A percentile compares a stretch with the other conserved stretches of the same genome.
Conservation (phyloP, 2,329 filamentous ascomycete species). For the Saccharata proteae region DNA sequence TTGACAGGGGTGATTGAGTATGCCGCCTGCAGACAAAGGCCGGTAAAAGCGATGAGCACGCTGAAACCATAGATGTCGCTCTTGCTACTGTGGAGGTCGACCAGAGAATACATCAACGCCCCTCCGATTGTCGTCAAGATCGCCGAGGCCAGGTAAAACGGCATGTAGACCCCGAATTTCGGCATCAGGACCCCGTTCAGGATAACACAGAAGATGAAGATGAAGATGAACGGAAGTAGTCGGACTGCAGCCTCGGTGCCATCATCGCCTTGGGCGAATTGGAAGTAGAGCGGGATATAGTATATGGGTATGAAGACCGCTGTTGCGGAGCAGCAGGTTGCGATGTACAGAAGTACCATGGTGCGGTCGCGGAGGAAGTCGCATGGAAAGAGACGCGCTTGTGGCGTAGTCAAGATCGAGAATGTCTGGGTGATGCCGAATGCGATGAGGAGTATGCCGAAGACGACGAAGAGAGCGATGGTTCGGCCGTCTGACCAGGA, state of each 20-base stretch:
- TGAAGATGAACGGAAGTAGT: conserved; percentile 4
- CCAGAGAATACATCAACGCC: conserved; percentile 18
- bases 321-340: conserved; percentile 1
- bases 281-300: conserved; percentile 18
- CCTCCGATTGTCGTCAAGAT: conserved; percentile 12
- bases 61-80: background rate
- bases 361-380: conserved; percentile 30
- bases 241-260: background rate
- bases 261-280: conserved; percentile 3
- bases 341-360: conserved; percentile 32
- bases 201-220: conserved; percentile 20
- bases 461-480: conserved; percentile 37
- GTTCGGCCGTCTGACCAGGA: conserved; percentile 33
- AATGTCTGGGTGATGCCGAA: conserved; percentile 37
- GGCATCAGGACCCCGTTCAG: conserved; percentile 29
- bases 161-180: conserved; percentile 26
- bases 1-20: background rate
- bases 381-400: conserved; percentile 36
- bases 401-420: conserved; percentile 31
- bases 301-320: conserved; percentile 24
- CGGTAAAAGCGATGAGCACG: background rate
- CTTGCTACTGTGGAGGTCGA: background rate
- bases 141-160: conserved; percentile 28
- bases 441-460: conserved; percentile 30
- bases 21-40: background rate